Percentiles rank a stretch among this genome's conserved stretches.
phyloP scores from a whole-genome alignment of 75 land plant genomes.

The Picea sitchensis region DNA sequence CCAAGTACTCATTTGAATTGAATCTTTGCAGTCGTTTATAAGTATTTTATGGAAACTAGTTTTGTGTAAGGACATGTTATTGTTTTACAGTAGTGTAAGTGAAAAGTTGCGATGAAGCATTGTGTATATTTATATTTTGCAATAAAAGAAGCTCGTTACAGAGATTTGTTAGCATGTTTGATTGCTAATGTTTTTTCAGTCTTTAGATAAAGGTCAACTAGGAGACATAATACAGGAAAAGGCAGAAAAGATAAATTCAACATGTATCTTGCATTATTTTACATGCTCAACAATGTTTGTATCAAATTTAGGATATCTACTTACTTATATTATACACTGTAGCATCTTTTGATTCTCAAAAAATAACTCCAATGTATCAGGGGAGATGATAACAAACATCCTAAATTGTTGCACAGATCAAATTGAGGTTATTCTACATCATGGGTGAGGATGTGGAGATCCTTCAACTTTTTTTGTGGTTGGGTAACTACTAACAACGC shows the following conservation, averaged over 20 bases:
- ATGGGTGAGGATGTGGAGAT: too few relatives aligned
- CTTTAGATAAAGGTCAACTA: slow-evolving; percentile 88
- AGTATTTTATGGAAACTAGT: neutral
- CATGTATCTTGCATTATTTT: slow-evolving; percentile 30
- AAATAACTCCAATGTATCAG: too few relatives aligned
- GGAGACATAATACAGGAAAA: slow-evolving; percentile 66
- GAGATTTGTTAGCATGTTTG: neutral
- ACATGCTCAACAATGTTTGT: neutral
- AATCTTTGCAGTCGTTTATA: neutral
- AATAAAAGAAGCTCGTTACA: neutral
- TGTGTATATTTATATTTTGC: neutral
- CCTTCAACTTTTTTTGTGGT: too few relatives aligned
- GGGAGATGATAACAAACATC: too few relatives aligned
- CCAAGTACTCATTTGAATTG: neutral
- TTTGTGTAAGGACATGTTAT: neutral
- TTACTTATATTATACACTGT: too few relatives aligned
- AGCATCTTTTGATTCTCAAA: too few relatives aligned
- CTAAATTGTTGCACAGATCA: too few relatives aligned
- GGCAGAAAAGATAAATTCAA: slow-evolving; percentile 63
- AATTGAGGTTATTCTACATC: too few relatives aligned
- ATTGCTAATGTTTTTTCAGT: slow-evolving; percentile 31
- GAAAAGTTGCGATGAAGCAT: neutral
- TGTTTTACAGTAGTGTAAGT: neutral
- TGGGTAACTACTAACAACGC: too few relatives aligned
- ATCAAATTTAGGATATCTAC: neutral